These are phyloP conservation scores for Clarireedia homoeocarpa DNA, from an alignment of 2,329 filamentous ascomycete genomes.

Conservation along the genomic window DNA sequence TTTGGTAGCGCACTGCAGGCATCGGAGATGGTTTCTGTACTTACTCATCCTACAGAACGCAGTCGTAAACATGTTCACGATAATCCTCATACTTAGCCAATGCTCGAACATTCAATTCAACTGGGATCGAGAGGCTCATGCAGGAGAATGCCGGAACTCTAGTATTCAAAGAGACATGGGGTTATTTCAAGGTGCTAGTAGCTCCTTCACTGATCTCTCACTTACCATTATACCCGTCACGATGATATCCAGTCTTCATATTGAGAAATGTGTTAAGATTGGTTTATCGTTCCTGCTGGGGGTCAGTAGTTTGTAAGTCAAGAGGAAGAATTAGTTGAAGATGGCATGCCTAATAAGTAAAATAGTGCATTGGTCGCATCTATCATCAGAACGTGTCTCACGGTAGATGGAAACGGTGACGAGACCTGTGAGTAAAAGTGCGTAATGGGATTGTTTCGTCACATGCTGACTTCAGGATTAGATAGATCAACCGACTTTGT, in stretches of 20 bases:
- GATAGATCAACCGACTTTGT: neutral
- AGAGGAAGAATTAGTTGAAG: neutral
- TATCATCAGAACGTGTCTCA: constrained; percentile 5
- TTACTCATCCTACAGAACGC: neutral
- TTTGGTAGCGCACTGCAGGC: neutral
- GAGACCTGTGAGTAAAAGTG: neutral
- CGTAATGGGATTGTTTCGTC: neutral
- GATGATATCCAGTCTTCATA: neutral
- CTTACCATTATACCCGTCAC: neutral
- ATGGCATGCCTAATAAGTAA: neutral
- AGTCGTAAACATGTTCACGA: neutral
- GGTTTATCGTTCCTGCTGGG: neutral
- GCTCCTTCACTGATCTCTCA: constrained; percentile 1
- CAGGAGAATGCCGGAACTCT: neutral
- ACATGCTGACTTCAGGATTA: neutral
- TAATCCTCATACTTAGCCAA: neutral
- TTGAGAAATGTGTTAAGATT: neutral
- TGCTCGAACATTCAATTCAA: neutral
- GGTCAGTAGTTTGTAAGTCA: constrained; percentile 2
- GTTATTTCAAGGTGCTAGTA: neutral
- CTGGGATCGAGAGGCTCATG: neutral
- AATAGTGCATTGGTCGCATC: neutral
- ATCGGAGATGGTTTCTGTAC: neutral
- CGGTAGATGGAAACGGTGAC: neutral
- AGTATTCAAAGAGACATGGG: neutral